These are phyloP conservation scores for Leccinum sublutescens DNA, from an alignment of 768 basidiomycete genomes.

Conservation along the genomic window DNA sequence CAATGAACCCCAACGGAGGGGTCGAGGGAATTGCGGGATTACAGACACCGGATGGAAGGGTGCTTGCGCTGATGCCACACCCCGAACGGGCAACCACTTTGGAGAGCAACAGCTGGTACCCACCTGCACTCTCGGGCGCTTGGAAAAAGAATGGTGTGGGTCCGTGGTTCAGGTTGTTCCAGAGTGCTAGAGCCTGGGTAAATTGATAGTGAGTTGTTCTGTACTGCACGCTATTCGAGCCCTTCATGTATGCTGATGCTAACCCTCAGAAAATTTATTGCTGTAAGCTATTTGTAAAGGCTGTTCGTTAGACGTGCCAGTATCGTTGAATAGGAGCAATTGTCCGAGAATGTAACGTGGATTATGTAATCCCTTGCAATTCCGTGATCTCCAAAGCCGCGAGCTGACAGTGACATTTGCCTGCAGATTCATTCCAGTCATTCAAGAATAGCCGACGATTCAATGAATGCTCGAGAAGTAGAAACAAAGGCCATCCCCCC, in stretches of 20 bases:
- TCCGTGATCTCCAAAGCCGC: no score
- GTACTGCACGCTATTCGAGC: conserved; percentile 20
- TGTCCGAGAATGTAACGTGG: not conserved
- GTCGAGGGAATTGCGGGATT: conserved; percentile 86
- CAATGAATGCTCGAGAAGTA: not conserved
- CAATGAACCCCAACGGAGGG: conserved; percentile 84
- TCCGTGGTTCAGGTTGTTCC: conserved; percentile 96
- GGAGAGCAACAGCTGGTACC: conserved; percentile 93
- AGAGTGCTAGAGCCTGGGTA: conserved; percentile 78
- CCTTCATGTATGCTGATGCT: conserved; percentile 12
- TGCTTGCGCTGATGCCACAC: conserved; percentile 96
- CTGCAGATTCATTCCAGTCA: not conserved
- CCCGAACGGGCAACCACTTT: conserved; percentile 82
- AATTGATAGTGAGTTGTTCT: conserved; percentile 23
- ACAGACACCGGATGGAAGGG: conserved; percentile 82
- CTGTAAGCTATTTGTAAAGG: conserved; percentile 4
- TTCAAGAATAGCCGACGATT: not conserved
- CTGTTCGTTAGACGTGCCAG: not conserved
- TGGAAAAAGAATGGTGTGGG: conserved; percentile 66
- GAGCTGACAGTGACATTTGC: not conserved
- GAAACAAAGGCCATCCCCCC: conserved; percentile 18
- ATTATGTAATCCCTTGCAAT: not conserved
- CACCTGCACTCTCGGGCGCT: conserved; percentile 47
- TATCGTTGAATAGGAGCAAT: no score
- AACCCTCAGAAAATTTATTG: conserved; percentile 4